phyloP scores from a whole-genome alignment of 441 rosid genomes.

The Erodium trifolium region DNA sequence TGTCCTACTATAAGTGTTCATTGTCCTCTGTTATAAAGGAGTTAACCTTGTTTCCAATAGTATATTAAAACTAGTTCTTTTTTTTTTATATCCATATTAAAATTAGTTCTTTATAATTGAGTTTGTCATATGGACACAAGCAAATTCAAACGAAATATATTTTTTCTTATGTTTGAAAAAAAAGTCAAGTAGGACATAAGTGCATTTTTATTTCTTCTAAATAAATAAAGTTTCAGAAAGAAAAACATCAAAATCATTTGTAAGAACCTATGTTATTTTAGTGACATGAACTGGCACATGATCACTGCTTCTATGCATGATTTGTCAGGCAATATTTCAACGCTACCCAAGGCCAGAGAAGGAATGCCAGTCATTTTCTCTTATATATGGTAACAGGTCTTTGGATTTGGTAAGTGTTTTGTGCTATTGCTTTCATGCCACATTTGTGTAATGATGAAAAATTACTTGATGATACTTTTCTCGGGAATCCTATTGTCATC shows the following conservation, averaged over 20 bases:
- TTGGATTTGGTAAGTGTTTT: conserved; percentile 66
- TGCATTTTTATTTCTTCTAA: neutral
- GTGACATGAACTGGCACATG: neutral
- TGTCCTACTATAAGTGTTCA: neutral
- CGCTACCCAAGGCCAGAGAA: conserved; percentile 98
- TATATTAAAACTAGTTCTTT: too few species aligned
- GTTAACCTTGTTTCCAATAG: neutral
- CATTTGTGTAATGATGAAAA: neutral
- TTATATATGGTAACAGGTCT: conserved; percentile 76
- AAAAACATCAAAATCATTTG: neutral
- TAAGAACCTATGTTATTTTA: neutral
- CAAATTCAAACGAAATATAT: neutral
- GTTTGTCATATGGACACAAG: neutral
- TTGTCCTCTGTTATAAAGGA: neutral
- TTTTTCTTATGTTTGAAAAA: neutral
- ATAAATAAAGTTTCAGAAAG: neutral
- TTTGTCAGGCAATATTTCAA: conserved; percentile 84
- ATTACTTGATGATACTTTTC: neutral
- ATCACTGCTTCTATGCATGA: conserved; percentile 4
- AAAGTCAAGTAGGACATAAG: neutral
- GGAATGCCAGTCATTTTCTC: conserved; percentile 94
- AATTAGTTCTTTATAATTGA: neutral
- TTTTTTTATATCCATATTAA: too few species aligned
- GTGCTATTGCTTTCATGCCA: neutral
- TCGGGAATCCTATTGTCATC: neutral